Evolutionary conservation across 1,284 basidiomycete genomes (phyloP), one percentile per base, ranked within the genome.

Genomic region (Blastosporella zonata): DNA sequence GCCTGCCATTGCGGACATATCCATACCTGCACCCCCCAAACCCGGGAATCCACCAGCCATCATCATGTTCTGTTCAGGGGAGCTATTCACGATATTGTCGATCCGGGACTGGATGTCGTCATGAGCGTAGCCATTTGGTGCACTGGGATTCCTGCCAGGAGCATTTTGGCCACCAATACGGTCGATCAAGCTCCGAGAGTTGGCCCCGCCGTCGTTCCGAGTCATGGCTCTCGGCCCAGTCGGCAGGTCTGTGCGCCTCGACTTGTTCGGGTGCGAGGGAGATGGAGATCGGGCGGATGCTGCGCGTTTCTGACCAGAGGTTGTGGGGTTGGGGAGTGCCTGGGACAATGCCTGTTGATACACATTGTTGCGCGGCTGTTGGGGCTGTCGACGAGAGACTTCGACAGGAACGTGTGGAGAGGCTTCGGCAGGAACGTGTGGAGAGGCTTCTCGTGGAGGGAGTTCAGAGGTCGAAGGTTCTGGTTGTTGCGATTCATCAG

Each of bases 151-250:
- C 49, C 65, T 63, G n/a, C 37, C 52, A 22, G 59, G 52, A 33
- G 61, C 67, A 28, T 74, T 62, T 29, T 78, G 77, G 13, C 82
- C 79, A 45, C 84, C 81, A 25, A 91, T 79, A 43, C 88, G 78
- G 51, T 91, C 88, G 36, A 90, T 66, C 36, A 91, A 70, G 65
- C 87, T 90, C 47, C 82, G 74, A 8, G 73, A 56, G 50, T 63
- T 71, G 38, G 61, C 31, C n/a, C 56, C 53, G 27, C 59, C 55
- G 13, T 71, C 70, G n/a, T 75, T 77, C 35, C 76, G 75, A 48
- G 79, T 74, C 87, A 91, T 90, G 1, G 89, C 88, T 36, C 88
- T 77, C 21, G 88, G 88, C 15, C 84, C 87, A 1, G 86, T 87
- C 1, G 88, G 88, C 1, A 89, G 70, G 55, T 90, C 85, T 17